phyloP scores from a whole-genome alignment of 2,329 filamentous ascomycete genomes.

The Monosporascus sp. region DNA sequence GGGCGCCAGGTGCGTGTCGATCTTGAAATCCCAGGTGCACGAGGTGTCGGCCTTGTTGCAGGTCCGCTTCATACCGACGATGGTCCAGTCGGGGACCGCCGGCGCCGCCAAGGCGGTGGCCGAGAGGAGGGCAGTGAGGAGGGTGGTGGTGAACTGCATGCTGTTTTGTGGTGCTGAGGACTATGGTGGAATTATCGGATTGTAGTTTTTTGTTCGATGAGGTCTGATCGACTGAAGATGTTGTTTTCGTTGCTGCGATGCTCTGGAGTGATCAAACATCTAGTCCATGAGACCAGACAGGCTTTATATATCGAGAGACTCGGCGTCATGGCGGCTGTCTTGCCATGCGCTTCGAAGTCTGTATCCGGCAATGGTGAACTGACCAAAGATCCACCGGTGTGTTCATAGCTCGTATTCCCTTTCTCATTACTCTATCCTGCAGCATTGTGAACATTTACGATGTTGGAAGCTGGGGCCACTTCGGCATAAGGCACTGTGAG shows the following conservation, averaged over 20 bases:
- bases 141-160: slow-evolving; percentile 31
- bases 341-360: too few species aligned
- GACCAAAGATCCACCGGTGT: background rate
- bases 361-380: background rate
- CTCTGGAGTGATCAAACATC: background rate
- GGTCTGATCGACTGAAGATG: too few species aligned
- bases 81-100: slow-evolving; percentile 31
- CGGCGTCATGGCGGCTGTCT: too few species aligned
- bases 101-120: slow-evolving; percentile 22
- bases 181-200: background rate
- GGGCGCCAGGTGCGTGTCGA: slow-evolving; percentile 29
- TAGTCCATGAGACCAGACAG: too few species aligned
- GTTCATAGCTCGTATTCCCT: background rate
- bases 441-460: background rate
- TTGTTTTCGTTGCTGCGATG: background rate
- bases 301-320: too few species aligned
- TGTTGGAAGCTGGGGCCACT: too few species aligned
- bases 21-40: slow-evolving; percentile 36
- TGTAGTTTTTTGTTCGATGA: too few species aligned
- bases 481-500: too few species aligned
- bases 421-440: background rate
- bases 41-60: slow-evolving; percentile 34
- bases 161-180: slow-evolving; percentile 10
- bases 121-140: slow-evolving; percentile 22
- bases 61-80: slow-evolving; percentile 31